Percentiles rank a stretch among this genome's conserved stretches.
These are phyloP conservation scores for Achaetomiella virescens DNA, from an alignment of 495 filamentous ascomycete genomes.

Conservation along the genomic window DNA sequence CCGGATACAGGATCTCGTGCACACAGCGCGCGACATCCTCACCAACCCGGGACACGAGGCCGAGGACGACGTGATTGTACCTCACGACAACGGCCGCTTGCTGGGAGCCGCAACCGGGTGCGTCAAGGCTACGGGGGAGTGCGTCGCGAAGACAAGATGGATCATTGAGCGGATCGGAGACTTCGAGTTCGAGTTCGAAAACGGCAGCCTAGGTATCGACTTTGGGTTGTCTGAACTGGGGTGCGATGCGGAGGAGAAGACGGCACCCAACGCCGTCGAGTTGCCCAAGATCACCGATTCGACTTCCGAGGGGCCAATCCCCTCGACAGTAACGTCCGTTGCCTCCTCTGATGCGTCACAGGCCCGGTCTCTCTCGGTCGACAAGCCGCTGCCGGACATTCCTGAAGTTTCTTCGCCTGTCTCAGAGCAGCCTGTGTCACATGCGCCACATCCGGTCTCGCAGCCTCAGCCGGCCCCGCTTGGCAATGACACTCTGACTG, in stretches of 20 bases:
- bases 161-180: constrained; percentile 90
- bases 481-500: constrained; percentile 29
- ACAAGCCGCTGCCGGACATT: constrained; percentile 42
- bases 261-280: constrained; percentile 18
- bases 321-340: constrained; percentile 23
- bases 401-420: constrained; percentile 25
- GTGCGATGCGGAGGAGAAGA: constrained; percentile 19
- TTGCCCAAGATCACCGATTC: constrained; percentile 35
- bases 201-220: constrained; percentile 43
- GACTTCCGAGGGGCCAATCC: constrained; percentile 28
- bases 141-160: constrained; percentile 74
- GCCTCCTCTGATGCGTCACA: constrained; percentile 23
- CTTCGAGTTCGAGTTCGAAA: constrained; percentile 69
- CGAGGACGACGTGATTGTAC: constrained; percentile 69
- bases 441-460: constrained; percentile 32
- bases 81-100: constrained; percentile 70
- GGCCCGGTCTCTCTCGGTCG: constrained; percentile 30
- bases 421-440: constrained; percentile 20
- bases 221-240: constrained; percentile 40
- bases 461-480: constrained; percentile 34
- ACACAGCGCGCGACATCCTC: constrained; percentile 73
- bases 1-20: constrained; percentile 69
- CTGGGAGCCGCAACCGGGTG: constrained; percentile 80
- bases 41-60: constrained; percentile 52
- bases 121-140: constrained; percentile 84